These are phyloP conservation scores for Aspergillaceae sp. DNA, from an alignment of 2,329 filamentous ascomycete species.

Conservation along the genomic window DNA sequence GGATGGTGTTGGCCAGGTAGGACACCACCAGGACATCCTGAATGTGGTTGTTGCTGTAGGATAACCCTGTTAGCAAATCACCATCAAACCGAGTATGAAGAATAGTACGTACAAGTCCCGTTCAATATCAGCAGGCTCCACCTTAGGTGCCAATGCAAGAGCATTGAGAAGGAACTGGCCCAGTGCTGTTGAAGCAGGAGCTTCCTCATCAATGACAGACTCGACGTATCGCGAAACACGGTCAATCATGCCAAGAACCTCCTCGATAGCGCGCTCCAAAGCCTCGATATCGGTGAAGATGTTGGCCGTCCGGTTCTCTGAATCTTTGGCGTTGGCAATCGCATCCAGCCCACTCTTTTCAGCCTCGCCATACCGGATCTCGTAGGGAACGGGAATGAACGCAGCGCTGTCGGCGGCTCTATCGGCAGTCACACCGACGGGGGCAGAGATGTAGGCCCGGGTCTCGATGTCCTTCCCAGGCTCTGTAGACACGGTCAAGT, in stretches of 20 bases:
- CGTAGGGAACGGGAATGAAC: slow-evolving; percentile 95
- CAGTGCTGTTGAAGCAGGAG: slow-evolving; percentile 77
- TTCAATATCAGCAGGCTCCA: slow-evolving; percentile 83
- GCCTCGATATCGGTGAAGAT: slow-evolving; percentile 84
- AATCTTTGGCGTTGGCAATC: slow-evolving; percentile 71
- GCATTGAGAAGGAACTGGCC: slow-evolving; percentile 95
- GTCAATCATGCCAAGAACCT: slow-evolving; percentile 82
- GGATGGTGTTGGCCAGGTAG: slow-evolving; percentile 96
- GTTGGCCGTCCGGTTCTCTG: slow-evolving; percentile 62
- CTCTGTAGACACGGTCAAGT: slow-evolving; percentile 87
- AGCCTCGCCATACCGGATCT: slow-evolving; percentile 78
- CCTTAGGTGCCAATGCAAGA: slow-evolving; percentile 87
- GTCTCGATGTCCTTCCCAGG: slow-evolving; percentile 83
- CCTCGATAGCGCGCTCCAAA: slow-evolving; percentile 75
- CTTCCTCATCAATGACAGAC: slow-evolving; percentile 80
- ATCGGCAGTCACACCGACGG: slow-evolving; percentile 90
- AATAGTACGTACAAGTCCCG: slow-evolving; percentile 63
- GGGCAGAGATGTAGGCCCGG: slow-evolving; percentile 88
- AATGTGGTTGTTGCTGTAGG: slow-evolving; percentile 83
- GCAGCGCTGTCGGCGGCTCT: slow-evolving; percentile 91
- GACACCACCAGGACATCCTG: slow-evolving; percentile 97
- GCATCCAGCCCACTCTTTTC: slow-evolving; percentile 72
- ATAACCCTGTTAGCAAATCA: slow-evolving; percentile 16
- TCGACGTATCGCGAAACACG: slow-evolving; percentile 86
- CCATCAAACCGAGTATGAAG: too few relatives aligned